Base-by-base conservation (phyloP, 352 stramenopile genomes). In the Globisporangium abappressorium region DNA sequence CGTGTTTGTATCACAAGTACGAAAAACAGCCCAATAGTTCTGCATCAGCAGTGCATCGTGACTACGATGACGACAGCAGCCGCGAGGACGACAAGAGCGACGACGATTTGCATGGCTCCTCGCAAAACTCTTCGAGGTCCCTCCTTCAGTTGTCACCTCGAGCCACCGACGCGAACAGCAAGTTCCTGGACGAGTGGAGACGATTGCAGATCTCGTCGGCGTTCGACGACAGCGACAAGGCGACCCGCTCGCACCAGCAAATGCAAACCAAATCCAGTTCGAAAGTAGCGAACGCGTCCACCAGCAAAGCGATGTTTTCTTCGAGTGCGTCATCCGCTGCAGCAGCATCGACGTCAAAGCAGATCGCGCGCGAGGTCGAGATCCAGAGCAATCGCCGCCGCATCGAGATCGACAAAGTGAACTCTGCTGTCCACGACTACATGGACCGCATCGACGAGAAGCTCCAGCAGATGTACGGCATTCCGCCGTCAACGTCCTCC, bases 361-460 rank as follows among this genome's bases (percentile, higher is more conserved):
- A 72, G 30, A n/a, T 62, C 28, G 59, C 65, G 26, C 36, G 51
- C 30, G 47, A 62, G 14, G 47, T 55, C 1, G 62, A 68, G 60
- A 58, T 66, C 5, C 34, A 70, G 0, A 82, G 66, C 66, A 78
- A 68, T 22, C 72, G 57, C 46, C 74, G 77, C 0, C 66, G 69
- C 46, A 69, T 79, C 26, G 81, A 90, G 54, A 80, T 91, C 54
- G 81, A 93, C 51, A 91, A 90, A 65, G 80, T 93, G 18, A 89
- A 93, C 63, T 72, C 74, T 22, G 77, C 78, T 0, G 82, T 93
- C 26, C 81, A 90, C 61, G 81, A 90, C 59, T 93, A 93, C 81
- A 93, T 93, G 82, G 81, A 93, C 61, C 76, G 81, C 22, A 93
- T 93, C 47, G 82, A 93, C 72, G 80, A 91, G 47, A 93, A 93